A percentile compares a stretch with the other conserved stretches of the same genome.
Conservation (phyloP, 306 rosid species). For the Ormosia emarginata region DNA sequence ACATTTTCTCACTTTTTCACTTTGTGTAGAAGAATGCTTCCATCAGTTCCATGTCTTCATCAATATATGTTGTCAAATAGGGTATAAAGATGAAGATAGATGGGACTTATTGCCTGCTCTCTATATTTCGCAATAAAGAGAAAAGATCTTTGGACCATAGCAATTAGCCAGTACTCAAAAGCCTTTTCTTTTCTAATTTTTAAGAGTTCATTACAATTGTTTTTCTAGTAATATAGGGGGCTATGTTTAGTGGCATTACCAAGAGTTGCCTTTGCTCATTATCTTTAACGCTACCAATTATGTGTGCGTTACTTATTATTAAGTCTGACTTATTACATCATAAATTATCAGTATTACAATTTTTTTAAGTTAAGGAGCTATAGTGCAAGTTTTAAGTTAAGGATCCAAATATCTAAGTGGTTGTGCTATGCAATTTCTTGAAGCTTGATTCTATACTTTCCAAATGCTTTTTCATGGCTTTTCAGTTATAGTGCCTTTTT, state of each 20-base stretch:
- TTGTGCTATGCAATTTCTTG: neutral
- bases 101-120: neutral
- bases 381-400: no score
- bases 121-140: neutral
- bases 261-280: neutral
- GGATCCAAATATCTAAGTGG: neutral
- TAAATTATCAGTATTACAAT: neutral
- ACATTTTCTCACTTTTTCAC: constrained; percentile 19
- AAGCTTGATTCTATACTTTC: neutral
- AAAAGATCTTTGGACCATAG: neutral
- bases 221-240: neutral
- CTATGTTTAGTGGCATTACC: neutral
- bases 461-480: no score
- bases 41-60: constrained; percentile 22
- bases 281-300: neutral
- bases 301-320: neutral
- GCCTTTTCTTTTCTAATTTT: neutral
- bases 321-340: neutral
- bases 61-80: constrained; percentile 9
- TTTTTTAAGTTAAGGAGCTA: no score
- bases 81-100: constrained; percentile 4
- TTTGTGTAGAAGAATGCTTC: constrained; percentile 17
- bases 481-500: neutral
- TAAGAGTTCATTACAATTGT: neutral
- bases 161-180: neutral